A percentile compares a stretch with the other conserved stretches of the same genome.
Conservation (phyloP, 495 filamentous ascomycete species). For the Talaromyces trachyspermus region DNA sequence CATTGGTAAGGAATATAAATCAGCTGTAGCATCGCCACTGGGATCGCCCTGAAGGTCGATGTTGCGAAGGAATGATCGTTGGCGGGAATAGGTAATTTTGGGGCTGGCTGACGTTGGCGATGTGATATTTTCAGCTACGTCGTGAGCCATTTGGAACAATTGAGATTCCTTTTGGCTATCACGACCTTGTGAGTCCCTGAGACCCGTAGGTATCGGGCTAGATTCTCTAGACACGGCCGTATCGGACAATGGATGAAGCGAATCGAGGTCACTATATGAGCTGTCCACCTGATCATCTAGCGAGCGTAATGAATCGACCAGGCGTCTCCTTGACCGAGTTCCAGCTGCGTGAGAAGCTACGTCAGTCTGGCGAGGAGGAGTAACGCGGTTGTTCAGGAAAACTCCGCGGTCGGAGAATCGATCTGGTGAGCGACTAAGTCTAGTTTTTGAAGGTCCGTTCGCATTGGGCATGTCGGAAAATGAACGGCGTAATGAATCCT, state of each 20-base stretch:
- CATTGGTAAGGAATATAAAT: not conserved
- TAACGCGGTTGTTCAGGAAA: not conserved
- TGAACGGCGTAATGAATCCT: not conserved
- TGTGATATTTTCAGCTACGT: not conserved
- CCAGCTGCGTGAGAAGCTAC: constrained; percentile 4
- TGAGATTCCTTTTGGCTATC: constrained; percentile 12
- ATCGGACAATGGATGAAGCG: not conserved
- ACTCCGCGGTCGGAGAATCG: not conserved
- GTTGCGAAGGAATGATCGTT: constrained; percentile 53
- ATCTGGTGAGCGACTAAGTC: constrained; percentile 1
- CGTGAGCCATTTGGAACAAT: not conserved
- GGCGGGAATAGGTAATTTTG: constrained; percentile 55
- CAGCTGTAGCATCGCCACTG: constrained; percentile 3
- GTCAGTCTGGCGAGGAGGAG: not conserved
- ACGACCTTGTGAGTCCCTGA: constrained; percentile 9
- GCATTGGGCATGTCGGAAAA: not conserved
- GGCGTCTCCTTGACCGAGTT: constrained; percentile 21
- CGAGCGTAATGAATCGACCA: constrained; percentile 29
- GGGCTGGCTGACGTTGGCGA: constrained; percentile 26
- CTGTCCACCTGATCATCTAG: not conserved
- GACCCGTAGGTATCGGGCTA: not conserved
- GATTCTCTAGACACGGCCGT: not conserved
- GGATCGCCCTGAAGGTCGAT: constrained; percentile 10
- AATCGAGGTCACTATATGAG: not conserved
- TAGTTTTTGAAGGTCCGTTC: not conserved